Percentiles rank a stretch among this genome's conserved stretches.
Conservation (phyloP, 148 eudicot genomes). For the Rhododendron kiyosumense region DNA sequence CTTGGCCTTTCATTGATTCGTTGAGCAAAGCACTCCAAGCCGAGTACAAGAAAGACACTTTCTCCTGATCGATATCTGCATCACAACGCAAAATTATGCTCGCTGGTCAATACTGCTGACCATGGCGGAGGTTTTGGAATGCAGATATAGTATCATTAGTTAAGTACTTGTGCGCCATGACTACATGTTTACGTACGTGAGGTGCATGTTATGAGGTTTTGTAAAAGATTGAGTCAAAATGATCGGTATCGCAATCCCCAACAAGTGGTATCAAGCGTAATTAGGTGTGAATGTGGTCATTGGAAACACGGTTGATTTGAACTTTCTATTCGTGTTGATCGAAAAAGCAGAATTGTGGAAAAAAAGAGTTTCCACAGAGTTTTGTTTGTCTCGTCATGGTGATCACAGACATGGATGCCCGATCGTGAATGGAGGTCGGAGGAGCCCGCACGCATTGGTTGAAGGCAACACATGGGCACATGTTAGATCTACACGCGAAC, state of each 20-base stretch:
- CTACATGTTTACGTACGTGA: background rate
- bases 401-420: no score
- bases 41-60: conserved; percentile 39
- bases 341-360: no score
- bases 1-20: conserved; percentile 18
- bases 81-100: background rate
- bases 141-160: background rate
- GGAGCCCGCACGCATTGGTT: no score
- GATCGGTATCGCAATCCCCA: background rate
- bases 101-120: no score
- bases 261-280: no score
- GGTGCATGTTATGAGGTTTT: no score
- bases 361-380: no score
- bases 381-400: no score
- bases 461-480: no score
- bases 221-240: background rate
- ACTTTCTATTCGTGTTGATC: background rate
- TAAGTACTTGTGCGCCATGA: background rate
- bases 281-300: background rate
- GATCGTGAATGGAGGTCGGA: no score
- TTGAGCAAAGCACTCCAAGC: conserved; percentile 56
- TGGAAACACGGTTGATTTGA: background rate
- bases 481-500: no score
- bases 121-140: background rate
- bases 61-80: conserved; percentile 32